Evolutionary conservation across 169 alveolate species (phyloP), one percentile per base, ranked within the genome.

Genomic region (Babesia gibsoni): DNA sequence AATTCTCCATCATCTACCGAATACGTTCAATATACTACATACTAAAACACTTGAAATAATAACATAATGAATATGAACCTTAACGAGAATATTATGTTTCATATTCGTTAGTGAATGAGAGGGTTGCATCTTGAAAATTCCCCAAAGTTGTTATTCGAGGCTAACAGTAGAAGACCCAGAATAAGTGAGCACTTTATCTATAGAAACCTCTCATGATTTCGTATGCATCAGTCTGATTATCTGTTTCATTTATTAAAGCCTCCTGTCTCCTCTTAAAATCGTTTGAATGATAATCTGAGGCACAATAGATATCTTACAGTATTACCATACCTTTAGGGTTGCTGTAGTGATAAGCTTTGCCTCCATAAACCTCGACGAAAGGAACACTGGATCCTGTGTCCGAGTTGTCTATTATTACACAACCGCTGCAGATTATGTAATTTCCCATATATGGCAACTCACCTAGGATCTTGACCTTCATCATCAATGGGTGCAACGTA

Each of bases 341-440:
- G 32, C 46, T 33, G 32, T 61, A 61, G 36, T 61, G 36, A 48
- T 6, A 61, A 4, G 72, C 72, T 10, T 46, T 43, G 1, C 72
- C 72, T 0, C 72, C 72, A 33, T 41, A 41, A 4, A 61, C 45
- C 32, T 61, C 72, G 12, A 61, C 72, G 29, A 61, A 61, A 7
- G 72, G 72, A 2, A 46, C 52, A 9, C 46, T 48, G 3, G 72
- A 14, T 1, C 18, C 46, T 10, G 50, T 58, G 6, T 23, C 23
- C 1, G 20, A 29, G 59, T 32, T 45, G 58, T 61, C 72, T n/a
- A 61, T 27, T 36, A 61, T 61, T 4, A 61, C 72, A 10, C 33
- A 30, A 9, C 72, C 70, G 23, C 70, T 59, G 70, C 46, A 14
- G 12, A 5, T 8, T 1, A 45, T 41, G 8, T 42, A 14, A 43